These are phyloP conservation scores for Scenedesmus sp. DNA, from an alignment of 163 green algal species.

Conservation along the genomic window DNA sequence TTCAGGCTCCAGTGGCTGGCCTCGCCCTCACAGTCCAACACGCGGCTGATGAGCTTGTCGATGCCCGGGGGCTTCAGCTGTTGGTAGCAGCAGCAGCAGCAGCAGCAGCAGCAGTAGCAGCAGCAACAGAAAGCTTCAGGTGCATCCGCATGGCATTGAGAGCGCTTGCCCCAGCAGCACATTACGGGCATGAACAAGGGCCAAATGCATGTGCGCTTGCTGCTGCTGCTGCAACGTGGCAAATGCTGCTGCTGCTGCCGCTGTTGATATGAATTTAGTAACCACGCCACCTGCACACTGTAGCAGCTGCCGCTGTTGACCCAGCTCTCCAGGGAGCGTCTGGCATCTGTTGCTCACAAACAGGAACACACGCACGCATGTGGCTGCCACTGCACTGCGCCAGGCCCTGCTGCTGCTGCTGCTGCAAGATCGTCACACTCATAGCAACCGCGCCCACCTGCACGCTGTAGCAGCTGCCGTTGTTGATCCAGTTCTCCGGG, in stretches of 20 bases:
- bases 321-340: slow-evolving; percentile 67
- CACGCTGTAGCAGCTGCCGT: slow-evolving; percentile 56
- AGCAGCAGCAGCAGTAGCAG: slow-evolving; percentile 7
- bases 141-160: background rate
- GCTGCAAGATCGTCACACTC: background rate
- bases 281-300: background rate
- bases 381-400: background rate
- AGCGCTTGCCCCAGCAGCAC: no score
- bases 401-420: background rate
- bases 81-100: slow-evolving; percentile 13
- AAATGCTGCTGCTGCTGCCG: background rate
- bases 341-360: no score
- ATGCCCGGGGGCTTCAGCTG: slow-evolving; percentile 68
- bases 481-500: slow-evolving; percentile 78
- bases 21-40: slow-evolving; percentile 14
- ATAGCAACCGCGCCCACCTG: background rate
- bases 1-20: slow-evolving; percentile 31
- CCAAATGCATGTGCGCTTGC: no score
- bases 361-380: no score
- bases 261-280: no score
- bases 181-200: no score
- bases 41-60: slow-evolving; percentile 50
- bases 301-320: slow-evolving; percentile 68
- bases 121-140: background rate
- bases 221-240: background rate